Conservation (phyloP, 1,284 basidiomycete genomes). For the Macrocystidia cucumis region DNA sequence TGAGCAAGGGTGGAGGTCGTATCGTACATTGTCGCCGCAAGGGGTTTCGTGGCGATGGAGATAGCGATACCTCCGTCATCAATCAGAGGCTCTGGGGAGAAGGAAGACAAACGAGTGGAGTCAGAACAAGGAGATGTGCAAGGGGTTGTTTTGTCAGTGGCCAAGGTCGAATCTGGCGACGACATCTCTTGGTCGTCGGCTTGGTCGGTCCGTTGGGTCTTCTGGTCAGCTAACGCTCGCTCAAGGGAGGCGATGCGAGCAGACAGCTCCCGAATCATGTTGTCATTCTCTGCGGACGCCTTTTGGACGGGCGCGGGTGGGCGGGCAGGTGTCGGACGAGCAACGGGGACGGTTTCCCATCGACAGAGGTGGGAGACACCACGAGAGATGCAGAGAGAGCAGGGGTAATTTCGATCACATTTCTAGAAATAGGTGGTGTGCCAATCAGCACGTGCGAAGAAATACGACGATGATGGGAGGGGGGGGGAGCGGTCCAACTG, state of each 20-base stretch:
- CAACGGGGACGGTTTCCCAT: constrained; percentile 42
- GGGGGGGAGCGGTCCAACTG: too few relatives aligned
- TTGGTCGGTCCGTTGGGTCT: background rate
- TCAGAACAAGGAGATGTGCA: constrained; percentile 8
- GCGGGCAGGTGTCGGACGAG: constrained; percentile 39
- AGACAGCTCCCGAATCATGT: constrained; percentile 29
- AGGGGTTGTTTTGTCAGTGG: constrained; percentile 9
- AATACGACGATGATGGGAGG: too few relatives aligned
- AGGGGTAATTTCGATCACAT: constrained; percentile 47
- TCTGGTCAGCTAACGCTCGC: constrained; percentile 23
- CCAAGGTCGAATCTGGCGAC: background rate
- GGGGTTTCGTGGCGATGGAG: constrained; percentile 8
- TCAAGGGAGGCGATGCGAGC: constrained; percentile 35
- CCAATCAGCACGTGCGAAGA: constrained; percentile 2
- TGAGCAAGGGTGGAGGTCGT: constrained; percentile 22
- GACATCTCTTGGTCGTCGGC: background rate
- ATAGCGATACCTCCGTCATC: constrained; percentile 8
- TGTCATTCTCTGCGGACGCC: constrained; percentile 14
- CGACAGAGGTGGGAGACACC: constrained; percentile 45
- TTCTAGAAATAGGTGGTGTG: constrained; percentile 24
- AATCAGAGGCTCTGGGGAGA: constrained; percentile 1
- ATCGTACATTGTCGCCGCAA: constrained; percentile 18
- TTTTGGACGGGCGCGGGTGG: constrained; percentile 23
- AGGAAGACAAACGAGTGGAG: background rate
- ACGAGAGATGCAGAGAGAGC: constrained; percentile 39